Percentiles rank a stretch among this genome's conserved stretches.
Conservation (phyloP, 805 yeast species). For the Cyberlindnera mississippiensis region DNA sequence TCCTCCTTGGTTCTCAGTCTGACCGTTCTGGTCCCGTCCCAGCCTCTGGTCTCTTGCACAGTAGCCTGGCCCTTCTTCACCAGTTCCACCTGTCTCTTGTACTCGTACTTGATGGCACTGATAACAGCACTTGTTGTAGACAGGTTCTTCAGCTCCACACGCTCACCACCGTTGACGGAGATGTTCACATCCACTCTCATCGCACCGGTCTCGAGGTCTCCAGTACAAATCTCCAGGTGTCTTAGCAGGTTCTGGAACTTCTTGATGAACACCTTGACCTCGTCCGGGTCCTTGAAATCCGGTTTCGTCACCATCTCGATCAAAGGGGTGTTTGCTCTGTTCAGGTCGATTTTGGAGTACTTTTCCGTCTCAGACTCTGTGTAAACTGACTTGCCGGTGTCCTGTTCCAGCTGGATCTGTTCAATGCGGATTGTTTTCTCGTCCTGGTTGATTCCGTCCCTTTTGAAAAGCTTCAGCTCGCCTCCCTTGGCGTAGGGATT, state of each 20-base stretch:
- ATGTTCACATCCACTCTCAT: conserved; percentile 93
- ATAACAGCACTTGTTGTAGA: conserved; percentile 79
- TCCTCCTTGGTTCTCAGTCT: conserved; percentile 74
- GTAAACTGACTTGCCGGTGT: conserved; percentile 80
- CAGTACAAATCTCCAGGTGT: conserved; percentile 71
- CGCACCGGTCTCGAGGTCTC: conserved; percentile 92
- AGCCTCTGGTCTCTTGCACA: conserved; percentile 75
- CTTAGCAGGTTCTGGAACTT: conserved; percentile 73
- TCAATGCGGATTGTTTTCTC: conserved; percentile 54
- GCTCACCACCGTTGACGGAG: conserved; percentile 63
- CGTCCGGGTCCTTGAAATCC: conserved; percentile 62
- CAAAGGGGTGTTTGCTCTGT: conserved; percentile 80
- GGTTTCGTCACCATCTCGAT: conserved; percentile 92
- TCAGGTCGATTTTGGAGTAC: conserved; percentile 60
- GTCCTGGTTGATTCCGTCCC: conserved; percentile 49
- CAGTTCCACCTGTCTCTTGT: conserved; percentile 56
- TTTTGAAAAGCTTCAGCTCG: conserved; percentile 39
- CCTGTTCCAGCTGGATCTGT: conserved; percentile 92
- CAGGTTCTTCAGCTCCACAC: conserved; percentile 88
- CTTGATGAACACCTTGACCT: conserved; percentile 74
- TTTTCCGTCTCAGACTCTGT: conserved; percentile 31
- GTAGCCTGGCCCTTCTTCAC: conserved; percentile 34
- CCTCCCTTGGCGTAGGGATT: conserved; percentile 78
- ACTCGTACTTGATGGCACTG: conserved; percentile 73
- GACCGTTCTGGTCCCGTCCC: conserved; percentile 76